phyloP scores from a whole-genome alignment of 257 asterid species.

The Euphrasia confusa region DNA sequence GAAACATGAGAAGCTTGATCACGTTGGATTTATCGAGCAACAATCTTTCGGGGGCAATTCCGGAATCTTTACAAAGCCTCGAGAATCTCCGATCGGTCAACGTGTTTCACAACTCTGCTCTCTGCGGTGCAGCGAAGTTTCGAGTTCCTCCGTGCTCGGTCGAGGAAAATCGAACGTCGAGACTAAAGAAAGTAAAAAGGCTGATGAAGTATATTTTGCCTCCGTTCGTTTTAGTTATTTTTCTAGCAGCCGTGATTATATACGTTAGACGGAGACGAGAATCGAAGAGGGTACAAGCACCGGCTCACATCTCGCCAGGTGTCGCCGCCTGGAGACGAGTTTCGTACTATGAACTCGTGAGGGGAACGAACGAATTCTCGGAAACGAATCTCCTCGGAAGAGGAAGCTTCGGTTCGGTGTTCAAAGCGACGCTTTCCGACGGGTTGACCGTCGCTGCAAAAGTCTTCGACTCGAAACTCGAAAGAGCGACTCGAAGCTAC shows the following conservation, averaged over 20 bases:
- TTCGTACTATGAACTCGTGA: conserved; percentile 26
- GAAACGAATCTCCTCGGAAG: conserved; percentile 27
- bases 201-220: conserved; percentile 23
- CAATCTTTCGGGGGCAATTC: conserved; percentile 26
- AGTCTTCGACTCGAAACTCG: conserved; percentile 16
- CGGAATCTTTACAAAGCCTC: conserved; percentile 24
- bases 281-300: neutral
- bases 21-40: conserved; percentile 25
- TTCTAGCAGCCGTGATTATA: neutral
- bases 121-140: conserved; percentile 24
- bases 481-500: neutral
- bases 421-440: neutral
- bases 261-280: conserved; percentile 17
- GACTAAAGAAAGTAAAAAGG: neutral
- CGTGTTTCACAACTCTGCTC: conserved; percentile 23
- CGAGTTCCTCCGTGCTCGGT: neutral
- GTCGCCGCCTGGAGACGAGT: conserved; percentile 18
- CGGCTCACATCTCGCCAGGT: neutral
- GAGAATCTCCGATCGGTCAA: conserved; percentile 18
- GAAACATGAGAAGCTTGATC: conserved; percentile 23
- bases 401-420: neutral
- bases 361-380: conserved; percentile 24
- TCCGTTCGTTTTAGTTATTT: neutral
- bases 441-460: neutral
- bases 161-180: neutral